A percentile compares a stretch with the other conserved stretches of the same genome.
phyloP scores from a whole-genome alignment of 257 asterid genomes.

The Solanum acaule region DNA sequence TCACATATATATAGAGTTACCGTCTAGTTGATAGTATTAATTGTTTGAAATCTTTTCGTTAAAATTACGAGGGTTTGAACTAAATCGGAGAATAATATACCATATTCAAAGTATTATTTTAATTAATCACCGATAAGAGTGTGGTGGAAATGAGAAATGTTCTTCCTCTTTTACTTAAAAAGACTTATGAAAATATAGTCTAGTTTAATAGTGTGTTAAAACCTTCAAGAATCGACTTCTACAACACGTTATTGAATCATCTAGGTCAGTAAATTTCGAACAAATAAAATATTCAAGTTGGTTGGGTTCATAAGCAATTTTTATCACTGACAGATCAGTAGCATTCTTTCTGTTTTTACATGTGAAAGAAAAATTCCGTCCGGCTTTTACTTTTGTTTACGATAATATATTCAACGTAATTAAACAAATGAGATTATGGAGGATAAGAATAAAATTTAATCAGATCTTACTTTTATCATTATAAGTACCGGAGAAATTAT shows the following conservation, averaged over 20 bases:
- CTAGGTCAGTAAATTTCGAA: background rate
- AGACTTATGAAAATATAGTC: too few relatives aligned
- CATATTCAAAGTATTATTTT: background rate
- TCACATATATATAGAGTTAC: background rate
- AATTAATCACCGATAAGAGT: background rate
- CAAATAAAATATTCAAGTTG: background rate
- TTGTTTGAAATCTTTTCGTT: background rate
- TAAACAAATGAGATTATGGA: too few relatives aligned
- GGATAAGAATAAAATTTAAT: too few relatives aligned
- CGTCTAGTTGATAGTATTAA: too few relatives aligned
- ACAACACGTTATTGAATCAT: background rate
- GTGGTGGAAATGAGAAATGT: background rate
- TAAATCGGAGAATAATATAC: background rate
- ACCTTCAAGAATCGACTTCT: background rate
- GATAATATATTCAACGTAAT: too few relatives aligned
- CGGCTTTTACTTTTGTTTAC: background rate
- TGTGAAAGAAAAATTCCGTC: background rate
- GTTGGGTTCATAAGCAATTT: background rate
- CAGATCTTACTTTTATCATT: too few relatives aligned
- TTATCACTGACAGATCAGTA: background rate
- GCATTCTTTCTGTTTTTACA: background rate
- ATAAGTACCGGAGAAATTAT: too few relatives aligned
- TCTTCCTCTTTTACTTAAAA: background rate
- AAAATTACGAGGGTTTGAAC: background rate
- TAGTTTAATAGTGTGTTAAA: background rate